Base-by-base conservation (phyloP, 2,329 filamentous ascomycete species). In the Aspergillus niger region DNA sequence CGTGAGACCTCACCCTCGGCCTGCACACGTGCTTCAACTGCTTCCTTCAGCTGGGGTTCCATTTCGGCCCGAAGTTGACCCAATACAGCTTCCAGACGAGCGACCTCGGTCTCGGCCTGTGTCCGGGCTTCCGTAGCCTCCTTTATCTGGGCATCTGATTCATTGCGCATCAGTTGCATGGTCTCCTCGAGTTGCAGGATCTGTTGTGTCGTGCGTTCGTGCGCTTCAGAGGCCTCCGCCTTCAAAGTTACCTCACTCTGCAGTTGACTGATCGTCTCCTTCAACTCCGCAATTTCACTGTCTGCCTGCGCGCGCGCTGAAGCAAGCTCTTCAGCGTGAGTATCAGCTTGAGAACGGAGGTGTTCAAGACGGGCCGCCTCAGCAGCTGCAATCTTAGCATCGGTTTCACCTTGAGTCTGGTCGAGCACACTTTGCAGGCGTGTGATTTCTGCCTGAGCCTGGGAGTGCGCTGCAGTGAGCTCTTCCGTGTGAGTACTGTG, bases 371-470 rank as follows among this genome's bases (percentile, higher is more conserved):
- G 39, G n/a, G 44, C 47, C 55, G 67, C 58, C 26, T 68, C 61
- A 26, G 55, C 55, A 11, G 61, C 58, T 38, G 63, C 60, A 24
- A 20, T 32, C 26, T 58, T 11, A 67, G 71, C 48, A 2, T 68
- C 66, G 2, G 74, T 67, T 26, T 76, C 63, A 15, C 64, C 64
- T 36, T 74, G 67, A 2, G 72, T 65, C 11, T 71, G 73, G 38
- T 85, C 81, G 5, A 90, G 73, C 68, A 88, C 83, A 13, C 26
- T 24, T 47, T 66, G 70, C 32, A 76, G 43, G 11, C 61, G 64
- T 3, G 63, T 26, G 17, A 58, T 51, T 52, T 66, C 63, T 10
- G 55, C 41, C 47, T 66, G 57, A 39, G 63, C 58, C n/a, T 51
- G 41, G 11, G 59, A 58, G 26, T 55, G 55, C 28, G 60, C 58